Evolutionary conservation across 768 basidiomycete species (phyloP), one percentile per base, ranked within the genome.

Genomic region (Suillus luteus): DNA sequence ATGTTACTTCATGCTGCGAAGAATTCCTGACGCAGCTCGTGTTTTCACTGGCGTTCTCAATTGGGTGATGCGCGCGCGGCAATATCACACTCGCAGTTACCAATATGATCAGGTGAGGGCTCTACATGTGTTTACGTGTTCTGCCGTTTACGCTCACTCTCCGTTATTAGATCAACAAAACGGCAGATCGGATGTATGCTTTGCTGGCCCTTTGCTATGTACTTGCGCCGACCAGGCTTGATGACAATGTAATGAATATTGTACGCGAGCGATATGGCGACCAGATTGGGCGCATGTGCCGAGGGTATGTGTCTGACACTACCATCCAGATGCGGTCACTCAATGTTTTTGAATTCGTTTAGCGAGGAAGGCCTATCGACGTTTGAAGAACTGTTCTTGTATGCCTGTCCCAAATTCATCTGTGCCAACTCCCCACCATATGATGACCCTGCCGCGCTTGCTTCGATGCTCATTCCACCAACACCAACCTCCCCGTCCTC

Each of bases 361-460:
- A 89, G 88, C 51, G 83, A 87, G 69, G 91, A 95, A 61, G 87
- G 90, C 19, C 78, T 93, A 59, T 74, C 87, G 27, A 90, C 91
- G 2, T 96, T 91, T 77, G 90, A 94, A 75, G 95, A 98, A 75
- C 89, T 99, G 61, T 99, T 95, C 84, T 78, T 92, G 9, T 93
- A 92, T 64, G 93, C 96, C 24, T 96, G 95, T 75, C 97, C 97
- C 4, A 96, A 97, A 75, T 98, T 98, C 81, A 96, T 99, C 76
- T 86, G 86, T 19, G 95, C 96, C 66, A 96, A 95, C 74, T 87
- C 95, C 15, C 96, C 96, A 2, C 95, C 95, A 5, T 97, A 96
- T 78, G 91, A 96, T 43, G 92, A 96, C 71, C 76, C 86, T 0
- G 78, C 80, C 6, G 81, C 85, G 0, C 83, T 96, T 59, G 79